These are phyloP conservation scores for Mentha longifolia DNA, from an alignment of 257 asterid genomes.

Conservation along the genomic window DNA sequence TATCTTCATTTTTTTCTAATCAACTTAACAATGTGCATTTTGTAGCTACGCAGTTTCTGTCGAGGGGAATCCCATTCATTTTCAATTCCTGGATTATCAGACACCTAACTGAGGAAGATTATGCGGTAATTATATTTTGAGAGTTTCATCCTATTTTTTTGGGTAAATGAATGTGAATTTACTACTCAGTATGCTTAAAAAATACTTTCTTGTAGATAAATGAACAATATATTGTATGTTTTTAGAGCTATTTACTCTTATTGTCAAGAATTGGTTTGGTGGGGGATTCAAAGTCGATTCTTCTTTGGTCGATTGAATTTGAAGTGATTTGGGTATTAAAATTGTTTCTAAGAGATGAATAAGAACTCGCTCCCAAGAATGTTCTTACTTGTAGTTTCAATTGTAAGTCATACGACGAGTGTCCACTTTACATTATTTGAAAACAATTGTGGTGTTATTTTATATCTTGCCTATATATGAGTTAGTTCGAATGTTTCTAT, in stretches of 20 bases:
- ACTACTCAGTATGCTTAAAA: slow-evolving; percentile 2
- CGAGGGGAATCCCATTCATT: slow-evolving; percentile 92
- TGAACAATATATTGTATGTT: not conserved
- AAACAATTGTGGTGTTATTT: not conserved
- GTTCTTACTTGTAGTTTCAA: not conserved
- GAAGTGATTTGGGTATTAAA: not conserved
- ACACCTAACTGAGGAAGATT: slow-evolving; percentile 70
- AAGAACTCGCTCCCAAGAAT: not conserved
- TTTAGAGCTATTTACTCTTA: not conserved
- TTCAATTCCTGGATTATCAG: slow-evolving; percentile 95
- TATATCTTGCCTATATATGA: not conserved
- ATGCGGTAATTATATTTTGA: slow-evolving; percentile 61
- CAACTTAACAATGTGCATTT: slow-evolving; percentile 18
- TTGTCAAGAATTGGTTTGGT: not conserved
- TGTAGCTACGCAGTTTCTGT: slow-evolving; percentile 88
- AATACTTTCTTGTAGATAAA: not conserved
- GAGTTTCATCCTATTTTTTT: not conserved
- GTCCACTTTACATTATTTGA: not conserved
- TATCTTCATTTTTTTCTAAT: slow-evolving; percentile 6
- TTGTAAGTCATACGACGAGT: not conserved
- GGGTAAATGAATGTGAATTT: not conserved
- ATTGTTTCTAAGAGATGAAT: not conserved
- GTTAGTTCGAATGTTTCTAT: not conserved
- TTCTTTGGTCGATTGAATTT: not conserved
- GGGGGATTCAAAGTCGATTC: not conserved